Percentiles rank a stretch among this genome's conserved stretches.
phyloP scores from a whole-genome alignment of 2,329 filamentous ascomycete genomes.

The Ophiostoma tasmaniense region DNA sequence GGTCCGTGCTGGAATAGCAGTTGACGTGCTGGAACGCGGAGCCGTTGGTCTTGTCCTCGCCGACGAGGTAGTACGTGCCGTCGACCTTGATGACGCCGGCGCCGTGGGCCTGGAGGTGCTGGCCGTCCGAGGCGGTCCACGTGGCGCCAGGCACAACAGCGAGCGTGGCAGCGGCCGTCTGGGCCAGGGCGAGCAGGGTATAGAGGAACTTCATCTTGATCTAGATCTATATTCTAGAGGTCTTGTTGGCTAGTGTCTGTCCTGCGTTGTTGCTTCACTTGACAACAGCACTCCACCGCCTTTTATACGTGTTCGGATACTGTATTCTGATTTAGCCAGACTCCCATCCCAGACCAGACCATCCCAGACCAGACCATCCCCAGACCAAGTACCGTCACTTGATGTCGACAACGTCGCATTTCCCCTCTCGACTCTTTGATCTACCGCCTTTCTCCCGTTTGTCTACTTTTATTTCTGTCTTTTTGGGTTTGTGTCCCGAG shows the following conservation, averaged over 20 bases:
- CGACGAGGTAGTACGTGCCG: constrained; percentile 57
- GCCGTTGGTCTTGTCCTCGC: constrained; percentile 60
- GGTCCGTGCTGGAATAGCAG: constrained; percentile 57
- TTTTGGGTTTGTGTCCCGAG: background rate
- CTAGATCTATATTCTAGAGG: background rate
- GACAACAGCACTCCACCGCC: background rate
- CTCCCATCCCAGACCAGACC: background rate
- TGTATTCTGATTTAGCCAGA: background rate
- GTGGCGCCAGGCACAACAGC: constrained; percentile 24
- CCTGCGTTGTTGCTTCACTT: background rate
- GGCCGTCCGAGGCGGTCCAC: constrained; percentile 21
- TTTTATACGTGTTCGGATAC: background rate
- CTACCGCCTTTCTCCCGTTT: background rate
- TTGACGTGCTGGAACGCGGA: constrained; percentile 56
- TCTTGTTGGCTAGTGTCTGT: background rate
- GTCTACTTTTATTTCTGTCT: background rate
- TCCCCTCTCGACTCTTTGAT: background rate
- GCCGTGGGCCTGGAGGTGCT: constrained; percentile 59
- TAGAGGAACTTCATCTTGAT: background rate
- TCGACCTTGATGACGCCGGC: constrained; percentile 53
- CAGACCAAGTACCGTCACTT: background rate
- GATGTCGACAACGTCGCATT: constrained; percentile 1
- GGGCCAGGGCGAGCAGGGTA: background rate
- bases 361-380: no score
- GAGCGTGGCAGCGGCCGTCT: constrained; percentile 16